Evolutionary conservation across 2,329 filamentous ascomycete genomes (phyloP).

Genomic region (Aspergillus sp.): DNA sequence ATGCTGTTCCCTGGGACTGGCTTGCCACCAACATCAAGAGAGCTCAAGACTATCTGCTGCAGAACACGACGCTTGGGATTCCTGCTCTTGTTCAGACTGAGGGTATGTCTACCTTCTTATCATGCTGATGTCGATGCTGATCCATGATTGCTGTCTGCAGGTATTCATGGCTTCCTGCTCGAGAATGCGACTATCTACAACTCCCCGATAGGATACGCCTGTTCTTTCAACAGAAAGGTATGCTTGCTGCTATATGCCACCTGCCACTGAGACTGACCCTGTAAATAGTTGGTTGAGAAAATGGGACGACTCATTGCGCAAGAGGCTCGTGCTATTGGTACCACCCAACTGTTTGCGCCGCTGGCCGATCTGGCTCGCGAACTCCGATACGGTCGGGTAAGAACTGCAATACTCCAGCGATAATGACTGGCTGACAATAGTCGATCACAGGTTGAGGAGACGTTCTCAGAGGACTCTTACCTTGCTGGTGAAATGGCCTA

Average conservation of each 20-base stretch:
- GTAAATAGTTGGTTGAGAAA: conserved; percentile 55
- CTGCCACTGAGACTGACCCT: background rate
- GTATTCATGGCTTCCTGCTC: conserved; percentile 70
- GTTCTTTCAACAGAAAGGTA: conserved; percentile 66
- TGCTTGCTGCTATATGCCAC: background rate
- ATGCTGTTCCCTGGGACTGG: conserved; percentile 64
- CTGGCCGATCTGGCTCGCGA: conserved; percentile 71
- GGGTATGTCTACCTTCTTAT: conserved; percentile 41
- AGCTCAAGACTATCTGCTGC: conserved; percentile 68
- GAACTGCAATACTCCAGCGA: background rate
- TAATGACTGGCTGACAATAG: background rate
- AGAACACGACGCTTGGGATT: conserved; percentile 69
- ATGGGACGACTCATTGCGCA: conserved; percentile 68
- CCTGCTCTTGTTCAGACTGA: conserved; percentile 74
- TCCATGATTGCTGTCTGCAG: conserved; percentile 9
- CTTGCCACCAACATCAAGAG: conserved; percentile 63
- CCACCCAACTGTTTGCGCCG: conserved; percentile 73
- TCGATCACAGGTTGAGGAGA: conserved; percentile 61
- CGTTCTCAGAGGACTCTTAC: conserved; percentile 68
- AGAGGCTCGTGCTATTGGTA: conserved; percentile 67
- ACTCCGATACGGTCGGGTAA: conserved; percentile 65
- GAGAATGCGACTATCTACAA: conserved; percentile 78
- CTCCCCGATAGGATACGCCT: conserved; percentile 71
- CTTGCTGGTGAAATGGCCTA: conserved; percentile 70
- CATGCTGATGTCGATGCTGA: background rate